Percentiles rank a stretch among this genome's conserved stretches.
These are phyloP conservation scores for Bipolaris sorokiniana DNA, from an alignment of 2,329 filamentous ascomycete genomes.

Conservation along the genomic window DNA sequence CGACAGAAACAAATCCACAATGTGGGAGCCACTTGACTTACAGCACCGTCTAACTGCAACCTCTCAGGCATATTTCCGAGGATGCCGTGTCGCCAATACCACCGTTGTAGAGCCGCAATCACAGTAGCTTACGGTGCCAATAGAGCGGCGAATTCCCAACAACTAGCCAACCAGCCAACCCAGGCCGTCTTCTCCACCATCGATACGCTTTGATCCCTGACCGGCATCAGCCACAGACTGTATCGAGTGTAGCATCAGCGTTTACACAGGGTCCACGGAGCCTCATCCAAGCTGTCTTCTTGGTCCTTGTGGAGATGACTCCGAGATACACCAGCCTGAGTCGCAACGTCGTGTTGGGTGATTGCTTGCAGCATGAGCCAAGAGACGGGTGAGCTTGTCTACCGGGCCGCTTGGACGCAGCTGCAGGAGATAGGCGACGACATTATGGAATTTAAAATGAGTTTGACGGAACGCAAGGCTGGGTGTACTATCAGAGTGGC, in stretches of 20 bases:
- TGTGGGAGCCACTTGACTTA: constrained; percentile 6
- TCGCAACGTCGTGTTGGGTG: constrained; percentile 12
- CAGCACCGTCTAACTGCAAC: not conserved
- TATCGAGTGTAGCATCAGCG: constrained; percentile 2
- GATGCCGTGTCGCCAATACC: constrained; percentile 10
- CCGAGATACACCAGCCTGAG: not conserved
- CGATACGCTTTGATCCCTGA: not conserved
- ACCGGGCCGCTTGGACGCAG: constrained; percentile 19
- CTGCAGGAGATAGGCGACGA: constrained; percentile 4
- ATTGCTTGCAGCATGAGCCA: constrained; percentile 14
- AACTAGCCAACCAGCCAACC: constrained; percentile 6
- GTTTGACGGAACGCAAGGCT: constrained; percentile 2
- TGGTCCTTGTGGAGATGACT: constrained; percentile 9
- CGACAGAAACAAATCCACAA: not conserved
- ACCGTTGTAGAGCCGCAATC: constrained; percentile 18
- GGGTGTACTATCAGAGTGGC: not conserved
- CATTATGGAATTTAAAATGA: constrained; percentile 4
- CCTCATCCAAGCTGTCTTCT: not conserved
- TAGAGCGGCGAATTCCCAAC: constrained; percentile 23
- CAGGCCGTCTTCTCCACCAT: constrained; percentile 10
- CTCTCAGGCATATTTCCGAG: not conserved
- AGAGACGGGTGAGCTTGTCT: constrained; percentile 18
- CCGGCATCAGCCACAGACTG: constrained; percentile 5
- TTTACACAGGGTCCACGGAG: constrained; percentile 12
- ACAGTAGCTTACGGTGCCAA: constrained; percentile 13